phyloP scores from a whole-genome alignment of 1,139 yeast species.

The Geotrichum bryndzae region DNA sequence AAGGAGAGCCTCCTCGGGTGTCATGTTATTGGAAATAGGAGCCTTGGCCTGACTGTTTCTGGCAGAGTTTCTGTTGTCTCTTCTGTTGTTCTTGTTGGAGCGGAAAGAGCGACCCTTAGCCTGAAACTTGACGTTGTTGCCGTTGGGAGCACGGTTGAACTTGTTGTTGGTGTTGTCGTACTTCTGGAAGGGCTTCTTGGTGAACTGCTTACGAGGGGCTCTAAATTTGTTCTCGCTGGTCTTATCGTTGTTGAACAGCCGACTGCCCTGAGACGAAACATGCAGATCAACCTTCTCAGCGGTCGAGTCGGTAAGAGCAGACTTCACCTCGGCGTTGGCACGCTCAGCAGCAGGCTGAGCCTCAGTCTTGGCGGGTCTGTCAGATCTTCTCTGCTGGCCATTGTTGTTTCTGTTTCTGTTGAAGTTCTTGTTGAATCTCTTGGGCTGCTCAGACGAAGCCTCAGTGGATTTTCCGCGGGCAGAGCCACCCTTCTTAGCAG shows the following conservation, averaged over 20 bases:
- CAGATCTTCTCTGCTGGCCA: background rate
- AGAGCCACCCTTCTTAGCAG: background rate
- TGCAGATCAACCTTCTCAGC: constrained; percentile 23
- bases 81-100: background rate
- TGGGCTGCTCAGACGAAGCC: background rate
- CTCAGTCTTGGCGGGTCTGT: constrained; percentile 3
- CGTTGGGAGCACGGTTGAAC: background rate
- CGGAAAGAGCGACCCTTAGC: constrained; percentile 11
- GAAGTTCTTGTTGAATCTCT: background rate
- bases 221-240: background rate
- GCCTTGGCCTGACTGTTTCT: background rate
- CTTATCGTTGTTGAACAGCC: constrained; percentile 7
- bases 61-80: background rate
- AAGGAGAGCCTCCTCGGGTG: constrained; percentile 15
- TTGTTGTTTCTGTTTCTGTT: constrained; percentile 4
- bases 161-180: constrained; percentile 4
- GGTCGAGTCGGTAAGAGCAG: constrained; percentile 8
- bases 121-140: background rate
- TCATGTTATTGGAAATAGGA: background rate
- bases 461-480: background rate
- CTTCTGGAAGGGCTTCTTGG: constrained; percentile 5
- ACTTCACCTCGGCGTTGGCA: constrained; percentile 7
- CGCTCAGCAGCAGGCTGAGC: background rate
- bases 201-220: background rate
- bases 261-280: constrained; percentile 18